Evolutionary conservation across 2,329 filamentous ascomycete species (phyloP), one percentile per base, ranked within the genome.

Genomic region (Beauveria caledonica): DNA sequence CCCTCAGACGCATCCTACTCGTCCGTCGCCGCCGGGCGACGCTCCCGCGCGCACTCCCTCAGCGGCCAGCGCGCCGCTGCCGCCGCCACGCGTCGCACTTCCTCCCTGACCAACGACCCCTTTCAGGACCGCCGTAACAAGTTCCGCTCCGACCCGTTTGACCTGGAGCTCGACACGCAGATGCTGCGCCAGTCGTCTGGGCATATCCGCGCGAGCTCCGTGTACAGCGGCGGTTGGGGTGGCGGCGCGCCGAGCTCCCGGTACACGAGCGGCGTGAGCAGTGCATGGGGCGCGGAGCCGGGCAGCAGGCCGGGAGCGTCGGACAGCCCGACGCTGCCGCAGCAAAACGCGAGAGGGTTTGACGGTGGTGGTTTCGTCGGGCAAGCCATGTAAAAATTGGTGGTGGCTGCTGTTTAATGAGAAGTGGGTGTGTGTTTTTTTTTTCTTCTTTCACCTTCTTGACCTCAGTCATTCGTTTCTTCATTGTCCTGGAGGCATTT

Each of bases 71-170:
- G 45, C 76, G 78, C 33, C 29, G 33, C 33, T 36, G 33, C 19
- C 11, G 51, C 50, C 44, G 33, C 53, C 15, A 53, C 53, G 10
- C 45, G 60, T 3, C 54, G 55, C 9, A 42, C 40, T 6, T 73
- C 73, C 0, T 58, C 68, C 19, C 67, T 67, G 48, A 80, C 76
- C 44, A 67, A 71, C n/a, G 71, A 71, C 39, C 78, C 75, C n/a
- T 75, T 78, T 49, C 76, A 75, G 49, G 76, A 73, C 6, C 72
- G 75, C 17, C 77, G 80, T 60, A 80, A 80, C 66, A 84, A 83
- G 66, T 83, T 85, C 68, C 81, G 83, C 49, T 86, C 83, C 1
- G 84, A 87, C 64, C 84, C 83, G 1, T 87, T 87, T 66, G 85
- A 87, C 64, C 75, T 87, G n/a, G 84, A 87, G 67, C 64, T 74